A percentile compares a stretch with the other conserved stretches of the same genome.
Evolutionary conservation across 805 yeast species (phyloP).

Genomic region (Grigorovia yakushimaensis): DNA sequence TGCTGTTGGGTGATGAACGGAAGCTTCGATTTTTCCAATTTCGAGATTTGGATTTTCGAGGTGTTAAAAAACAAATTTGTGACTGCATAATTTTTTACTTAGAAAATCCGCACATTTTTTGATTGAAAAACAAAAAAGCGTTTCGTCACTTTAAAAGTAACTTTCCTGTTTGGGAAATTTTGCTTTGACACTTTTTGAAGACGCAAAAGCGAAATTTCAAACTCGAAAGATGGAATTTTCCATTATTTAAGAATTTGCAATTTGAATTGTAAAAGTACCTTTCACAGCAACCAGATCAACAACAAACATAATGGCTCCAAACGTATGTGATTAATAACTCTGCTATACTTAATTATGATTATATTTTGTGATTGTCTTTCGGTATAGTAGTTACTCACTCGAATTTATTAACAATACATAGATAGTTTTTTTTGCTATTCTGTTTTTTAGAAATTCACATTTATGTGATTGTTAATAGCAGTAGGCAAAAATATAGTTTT

Average conservation of each 20-base stretch:
- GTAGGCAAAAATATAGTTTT: conserved; percentile 20
- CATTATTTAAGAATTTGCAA: not conserved
- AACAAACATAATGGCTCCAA: conserved; percentile 61
- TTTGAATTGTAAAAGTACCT: not conserved
- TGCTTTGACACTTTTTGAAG: too few species aligned
- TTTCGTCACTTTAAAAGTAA: too few species aligned
- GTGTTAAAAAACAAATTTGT: too few species aligned
- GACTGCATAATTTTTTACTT: not conserved
- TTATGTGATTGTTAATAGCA: conserved; percentile 33
- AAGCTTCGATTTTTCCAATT: too few species aligned
- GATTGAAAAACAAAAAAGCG: too few species aligned
- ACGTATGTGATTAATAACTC: conserved; percentile 47
- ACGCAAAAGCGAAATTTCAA: too few species aligned
- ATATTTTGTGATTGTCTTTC: not conserved
- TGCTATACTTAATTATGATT: not conserved
- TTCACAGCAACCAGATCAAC: conserved; percentile 1
- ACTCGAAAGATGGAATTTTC: too few species aligned
- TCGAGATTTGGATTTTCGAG: too few species aligned
- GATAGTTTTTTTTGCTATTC: conserved; percentile 12
- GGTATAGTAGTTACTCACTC: not conserved
- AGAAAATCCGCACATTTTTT: not conserved
- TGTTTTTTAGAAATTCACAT: conserved; percentile 27
- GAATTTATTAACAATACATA: not conserved
- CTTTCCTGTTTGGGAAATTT: too few species aligned
- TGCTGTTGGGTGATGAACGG: not conserved